Percentiles rank a stretch among this genome's conserved stretches.
phyloP scores from a whole-genome alignment of 169 alveolate genomes.

The Plasmodium malariae region DNA sequence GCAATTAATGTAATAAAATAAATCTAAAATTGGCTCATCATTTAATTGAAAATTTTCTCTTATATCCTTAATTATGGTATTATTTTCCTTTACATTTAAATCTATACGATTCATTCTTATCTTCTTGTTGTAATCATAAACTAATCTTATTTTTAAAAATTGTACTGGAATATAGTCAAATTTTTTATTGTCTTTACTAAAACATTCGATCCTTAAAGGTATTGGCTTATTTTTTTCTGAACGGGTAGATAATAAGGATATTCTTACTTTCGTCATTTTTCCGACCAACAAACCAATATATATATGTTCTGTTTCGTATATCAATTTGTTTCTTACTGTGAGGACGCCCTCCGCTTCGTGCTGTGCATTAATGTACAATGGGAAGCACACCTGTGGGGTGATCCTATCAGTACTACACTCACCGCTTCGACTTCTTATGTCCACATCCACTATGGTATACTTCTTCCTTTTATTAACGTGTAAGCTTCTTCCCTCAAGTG shows the following conservation, averaged over 20 bases:
- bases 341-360: constrained; percentile 15
- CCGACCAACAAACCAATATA: neutral
- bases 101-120: constrained; percentile 14
- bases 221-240: neutral
- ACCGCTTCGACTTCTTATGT: neutral
- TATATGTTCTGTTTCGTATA: constrained; percentile 15
- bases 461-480: neutral
- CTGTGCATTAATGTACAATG: constrained; percentile 16
- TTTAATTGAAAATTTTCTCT: neutral
- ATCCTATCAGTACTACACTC: neutral
- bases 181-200: constrained; percentile 25
- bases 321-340: constrained; percentile 2
- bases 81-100: neutral
- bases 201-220: constrained; percentile 28
- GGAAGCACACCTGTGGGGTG: constrained; percentile 6
- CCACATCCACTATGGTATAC: neutral
- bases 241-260: neutral
- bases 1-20: constrained; percentile 23
- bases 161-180: constrained; percentile 18
- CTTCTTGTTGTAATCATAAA: constrained; percentile 18
- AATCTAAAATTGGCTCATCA: constrained; percentile 18
- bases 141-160: constrained; percentile 15
- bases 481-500: neutral
- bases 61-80: neutral
- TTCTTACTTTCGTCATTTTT: constrained; percentile 28